These are phyloP conservation scores for Microcyclosporella mali DNA, from an alignment of 2,329 filamentous ascomycete genomes.

Conservation along the genomic window DNA sequence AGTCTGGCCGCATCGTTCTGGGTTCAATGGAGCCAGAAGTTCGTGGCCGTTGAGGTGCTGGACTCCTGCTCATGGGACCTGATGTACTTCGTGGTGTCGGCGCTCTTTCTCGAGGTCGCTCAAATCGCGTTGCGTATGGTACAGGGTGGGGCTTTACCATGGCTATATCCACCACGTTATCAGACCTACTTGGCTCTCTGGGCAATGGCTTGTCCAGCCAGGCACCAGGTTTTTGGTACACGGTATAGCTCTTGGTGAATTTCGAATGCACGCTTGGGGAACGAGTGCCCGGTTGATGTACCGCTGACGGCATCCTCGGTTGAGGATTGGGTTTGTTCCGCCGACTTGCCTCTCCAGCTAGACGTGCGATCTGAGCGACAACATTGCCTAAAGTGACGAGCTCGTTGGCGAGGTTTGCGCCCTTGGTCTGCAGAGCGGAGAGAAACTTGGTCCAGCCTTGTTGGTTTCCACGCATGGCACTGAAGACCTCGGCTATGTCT, in stretches of 20 bases:
- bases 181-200: constrained; percentile 8
- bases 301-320: constrained; percentile 10
- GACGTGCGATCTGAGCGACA: constrained; percentile 77
- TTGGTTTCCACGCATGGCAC: constrained; percentile 87
- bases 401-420: constrained; percentile 61
- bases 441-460: constrained; percentile 85
- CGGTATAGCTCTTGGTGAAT: constrained; percentile 9
- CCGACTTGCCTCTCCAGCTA: constrained; percentile 76
- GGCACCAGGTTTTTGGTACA: constrained; percentile 9
- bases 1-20: constrained; percentile 1
- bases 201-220: constrained; percentile 21
- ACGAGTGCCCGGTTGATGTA: constrained; percentile 3
- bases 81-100: constrained; percentile 10
- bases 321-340: constrained; percentile 44
- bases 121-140: constrained; percentile 17
- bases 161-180: constrained; percentile 6
- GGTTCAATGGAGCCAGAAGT: constrained; percentile 5
- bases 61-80: constrained; percentile 4
- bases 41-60: constrained; percentile 6
- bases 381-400: constrained; percentile 69
- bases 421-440: constrained; percentile 66
- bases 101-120: constrained; percentile 18
- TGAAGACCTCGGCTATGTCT: constrained; percentile 67
- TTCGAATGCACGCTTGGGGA: constrained; percentile 15
- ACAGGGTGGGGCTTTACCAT: constrained; percentile 20